Percentiles rank a stretch among this genome's conserved stretches.
Evolutionary conservation across 306 rosid species (phyloP).

Genomic region (Delonix regia): DNA sequence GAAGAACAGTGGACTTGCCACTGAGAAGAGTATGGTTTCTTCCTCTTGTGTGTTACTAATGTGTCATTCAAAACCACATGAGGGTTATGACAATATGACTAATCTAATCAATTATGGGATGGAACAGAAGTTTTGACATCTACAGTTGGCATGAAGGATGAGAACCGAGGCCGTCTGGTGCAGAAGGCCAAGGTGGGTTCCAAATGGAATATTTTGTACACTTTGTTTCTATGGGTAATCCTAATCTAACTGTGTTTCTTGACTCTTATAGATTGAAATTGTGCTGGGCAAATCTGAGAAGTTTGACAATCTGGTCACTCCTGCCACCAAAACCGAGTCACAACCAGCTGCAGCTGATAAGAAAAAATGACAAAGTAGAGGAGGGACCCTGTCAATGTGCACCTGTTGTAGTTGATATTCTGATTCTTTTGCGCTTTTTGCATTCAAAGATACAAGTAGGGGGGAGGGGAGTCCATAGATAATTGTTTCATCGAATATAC

Average conservation of each 20-base stretch:
- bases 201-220: neutral
- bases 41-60: neutral
- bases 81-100: constrained; percentile 12
- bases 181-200: constrained; percentile 86
- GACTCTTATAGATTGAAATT: constrained; percentile 74
- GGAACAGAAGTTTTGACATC: constrained; percentile 84
- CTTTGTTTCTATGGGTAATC: neutral
- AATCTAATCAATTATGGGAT: constrained; percentile 29
- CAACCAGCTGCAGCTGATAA: constrained; percentile 48
- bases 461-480: constrained; percentile 7
- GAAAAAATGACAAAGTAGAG: constrained; percentile 42
- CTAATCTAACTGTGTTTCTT: neutral
- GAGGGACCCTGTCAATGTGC: constrained; percentile 35
- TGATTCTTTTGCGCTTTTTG: constrained; percentile 43
- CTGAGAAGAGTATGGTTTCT: constrained; percentile 73
- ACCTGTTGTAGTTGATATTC: constrained; percentile 57
- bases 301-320: constrained; percentile 64
- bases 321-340: constrained; percentile 40
- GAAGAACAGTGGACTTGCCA: constrained; percentile 92
- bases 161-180: constrained; percentile 78
- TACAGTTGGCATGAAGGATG: constrained; percentile 88
- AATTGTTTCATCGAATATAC: neutral
- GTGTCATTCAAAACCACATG: constrained; percentile 9
- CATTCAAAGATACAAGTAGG: constrained; percentile 27
- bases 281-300: constrained; percentile 87